Conservation (phyloP, 2,329 filamentous ascomycete genomes). For the Epichloe typhina region DNA sequence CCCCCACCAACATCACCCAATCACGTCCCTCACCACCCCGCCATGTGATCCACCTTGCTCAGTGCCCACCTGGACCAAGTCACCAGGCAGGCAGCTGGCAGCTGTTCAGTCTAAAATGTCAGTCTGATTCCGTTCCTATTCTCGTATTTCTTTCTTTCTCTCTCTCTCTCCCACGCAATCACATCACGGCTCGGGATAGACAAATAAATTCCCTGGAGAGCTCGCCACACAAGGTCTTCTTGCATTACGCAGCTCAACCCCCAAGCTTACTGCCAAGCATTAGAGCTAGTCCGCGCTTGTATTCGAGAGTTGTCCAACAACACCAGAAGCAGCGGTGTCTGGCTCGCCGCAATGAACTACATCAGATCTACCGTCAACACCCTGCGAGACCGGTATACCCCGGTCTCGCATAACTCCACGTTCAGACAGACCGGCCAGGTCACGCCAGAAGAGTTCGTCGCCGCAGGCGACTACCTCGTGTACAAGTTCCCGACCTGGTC, state of each 20-base stretch:
- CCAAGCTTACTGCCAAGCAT: no score
- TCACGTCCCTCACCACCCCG: constrained; percentile 2
- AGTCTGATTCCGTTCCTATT: background rate
- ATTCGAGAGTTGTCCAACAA: no score
- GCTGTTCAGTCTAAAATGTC: background rate
- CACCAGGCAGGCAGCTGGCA: constrained; percentile 6
- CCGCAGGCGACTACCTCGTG: constrained; percentile 91
- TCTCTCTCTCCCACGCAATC: no score
- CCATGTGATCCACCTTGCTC: constrained; percentile 17
- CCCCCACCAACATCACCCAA: background rate
- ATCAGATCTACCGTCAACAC: constrained; percentile 87
- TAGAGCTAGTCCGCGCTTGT: no score
- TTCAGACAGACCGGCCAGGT: constrained; percentile 92
- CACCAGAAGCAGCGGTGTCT: constrained; percentile 8
- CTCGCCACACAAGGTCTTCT: no score
- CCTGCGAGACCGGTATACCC: constrained; percentile 82
- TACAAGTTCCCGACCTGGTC: constrained; percentile 99
- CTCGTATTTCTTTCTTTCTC: background rate
- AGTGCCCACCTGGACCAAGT: constrained; percentile 7
- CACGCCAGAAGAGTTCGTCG: constrained; percentile 91
- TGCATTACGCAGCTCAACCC: no score
- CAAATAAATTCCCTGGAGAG: no score
- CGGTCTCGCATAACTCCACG: constrained; percentile 78
- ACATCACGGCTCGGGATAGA: no score
- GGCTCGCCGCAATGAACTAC: constrained; percentile 56